Evolutionary conservation across 2,329 filamentous ascomycete genomes (phyloP).

Genomic region (Pyricularia pennisetigena): DNA sequence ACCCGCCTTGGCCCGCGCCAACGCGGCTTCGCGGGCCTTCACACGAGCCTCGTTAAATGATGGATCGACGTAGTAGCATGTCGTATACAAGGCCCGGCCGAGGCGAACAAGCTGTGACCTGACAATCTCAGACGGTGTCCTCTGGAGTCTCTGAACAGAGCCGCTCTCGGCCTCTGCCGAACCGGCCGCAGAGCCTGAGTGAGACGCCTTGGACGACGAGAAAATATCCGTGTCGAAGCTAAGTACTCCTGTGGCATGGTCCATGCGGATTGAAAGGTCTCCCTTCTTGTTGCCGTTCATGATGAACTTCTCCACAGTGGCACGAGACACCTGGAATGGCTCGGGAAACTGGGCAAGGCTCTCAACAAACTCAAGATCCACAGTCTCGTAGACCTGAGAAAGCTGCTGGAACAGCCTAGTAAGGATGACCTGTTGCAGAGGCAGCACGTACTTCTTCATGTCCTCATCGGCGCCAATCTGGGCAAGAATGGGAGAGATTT

Average conservation of each 20-base stretch:
- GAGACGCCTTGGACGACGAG: constrained; percentile 87
- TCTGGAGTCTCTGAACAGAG: constrained; percentile 89
- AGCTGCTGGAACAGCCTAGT: constrained; percentile 98
- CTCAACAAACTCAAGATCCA: constrained; percentile 88
- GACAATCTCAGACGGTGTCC: constrained; percentile 95
- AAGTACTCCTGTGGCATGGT: constrained; percentile 88
- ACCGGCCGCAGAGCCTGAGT: constrained; percentile 72
- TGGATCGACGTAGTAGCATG: constrained; percentile 92
- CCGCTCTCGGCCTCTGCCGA: constrained; percentile 79
- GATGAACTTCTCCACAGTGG: constrained; percentile 98
- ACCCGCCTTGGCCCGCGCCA: constrained; percentile 73
- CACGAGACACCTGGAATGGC: constrained; percentile 83
- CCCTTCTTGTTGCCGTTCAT: constrained; percentile 99
- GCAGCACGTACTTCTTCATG: constrained; percentile 94
- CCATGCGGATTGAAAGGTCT: constrained; percentile 89
- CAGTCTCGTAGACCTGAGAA: constrained; percentile 97
- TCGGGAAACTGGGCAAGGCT: constrained; percentile 92
- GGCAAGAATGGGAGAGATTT: constrained; percentile 91
- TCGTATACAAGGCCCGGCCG: constrained; percentile 82
- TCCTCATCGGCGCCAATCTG: constrained; percentile 90
- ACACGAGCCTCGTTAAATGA: constrained; percentile 74
- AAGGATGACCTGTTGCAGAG: constrained; percentile 95
- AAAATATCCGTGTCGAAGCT: constrained; percentile 98
- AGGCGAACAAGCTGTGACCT: constrained; percentile 88
- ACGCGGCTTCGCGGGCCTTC: constrained; percentile 69